A percentile compares a stretch with the other conserved stretches of the same genome.
Evolutionary conservation across 2,329 filamentous ascomycete species (phyloP).

Genomic region (Huntiella savannae): DNA sequence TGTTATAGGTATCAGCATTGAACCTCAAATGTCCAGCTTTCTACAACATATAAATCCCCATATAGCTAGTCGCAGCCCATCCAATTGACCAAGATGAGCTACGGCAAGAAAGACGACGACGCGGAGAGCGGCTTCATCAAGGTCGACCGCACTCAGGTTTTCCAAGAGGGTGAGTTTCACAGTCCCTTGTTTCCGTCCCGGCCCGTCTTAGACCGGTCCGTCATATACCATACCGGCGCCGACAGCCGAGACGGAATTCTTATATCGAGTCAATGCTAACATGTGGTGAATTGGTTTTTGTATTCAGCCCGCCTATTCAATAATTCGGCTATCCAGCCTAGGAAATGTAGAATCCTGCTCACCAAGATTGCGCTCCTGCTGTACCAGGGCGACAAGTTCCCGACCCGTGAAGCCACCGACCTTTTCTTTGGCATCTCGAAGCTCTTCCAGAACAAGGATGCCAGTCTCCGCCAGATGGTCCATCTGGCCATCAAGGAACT

Average conservation of each 20-base stretch:
- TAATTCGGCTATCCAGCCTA: conserved; percentile 85
- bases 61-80: conserved; percentile 4
- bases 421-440: conserved; percentile 99
- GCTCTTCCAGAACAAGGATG: conserved; percentile 98
- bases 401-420: conserved; percentile 88
- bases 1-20: conserved; percentile 7
- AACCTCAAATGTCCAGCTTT: conserved; percentile 5
- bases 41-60: conserved; percentile 2
- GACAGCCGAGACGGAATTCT: background rate
- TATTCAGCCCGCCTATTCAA: conserved; percentile 83
- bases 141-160: conserved; percentile 93
- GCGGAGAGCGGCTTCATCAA: conserved; percentile 83
- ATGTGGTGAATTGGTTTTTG: conserved; percentile 1
- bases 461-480: conserved; percentile 94
- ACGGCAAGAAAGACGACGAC: conserved; percentile 99
- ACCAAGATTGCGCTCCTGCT: conserved; percentile 94
- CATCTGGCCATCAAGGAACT: conserved; percentile 97
- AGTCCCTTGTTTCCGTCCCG: conserved; percentile 8
- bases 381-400: conserved; percentile 93
- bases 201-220: conserved; percentile 13
- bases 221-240: conserved; percentile 17
- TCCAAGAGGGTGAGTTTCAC: conserved; percentile 69
- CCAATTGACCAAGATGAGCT: conserved; percentile 54
- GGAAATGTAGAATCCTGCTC: conserved; percentile 90
- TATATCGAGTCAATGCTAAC: background rate